Evolutionary conservation across 176 grass and related monocot genomes (phyloP), one percentile per base, ranked within the genome.

Genomic region (Pontederia crassipes): DNA sequence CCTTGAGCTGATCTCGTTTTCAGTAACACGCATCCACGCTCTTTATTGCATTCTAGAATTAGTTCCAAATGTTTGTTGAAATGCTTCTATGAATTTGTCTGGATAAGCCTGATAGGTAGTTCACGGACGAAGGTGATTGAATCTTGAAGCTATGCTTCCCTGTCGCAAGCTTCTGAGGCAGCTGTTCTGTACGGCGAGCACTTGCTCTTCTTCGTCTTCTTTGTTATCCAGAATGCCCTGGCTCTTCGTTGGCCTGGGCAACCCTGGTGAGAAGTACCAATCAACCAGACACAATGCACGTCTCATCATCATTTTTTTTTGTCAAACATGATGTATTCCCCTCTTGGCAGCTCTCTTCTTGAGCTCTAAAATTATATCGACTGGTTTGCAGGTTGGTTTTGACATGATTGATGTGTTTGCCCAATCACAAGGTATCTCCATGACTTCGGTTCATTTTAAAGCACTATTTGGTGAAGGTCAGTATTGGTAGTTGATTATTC

Each of bases 331-430:
- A 40, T 24, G 6, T 40, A 4, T 40, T 40, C 32, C 32, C 32
- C 2, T 4, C 32, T 40, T 7, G 4, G 32, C 0, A 40, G 4
- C 32, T 40, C 32, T 40, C 32, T 40, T 40, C 2, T 40, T 40
- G 32, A 40, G 32, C 32, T 7, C 32, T 52, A 48, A 66, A 0
- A 46, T 62, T 17, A 20, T 53, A 11, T 57, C 1, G 47, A 48
- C 68, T 29, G 0, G 0, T 12, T 54, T 76, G 27, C 76, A 96
- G 87, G 92, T 85, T 80, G 92, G 92, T n/a, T 91, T 91, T 69
- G 76, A 91, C 78, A 85, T 85, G 87, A 91, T 97, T 72, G 87
- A 91, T 68, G 74, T 71, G 16, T 97, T 97, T 74, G 83, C 92
- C n/a, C 46, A 71, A 29, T 82, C 70, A n/a, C 75, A 82, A 58